phyloP scores from a whole-genome alignment of 805 yeast genomes.

The Barnettozyma wickerhamii region DNA sequence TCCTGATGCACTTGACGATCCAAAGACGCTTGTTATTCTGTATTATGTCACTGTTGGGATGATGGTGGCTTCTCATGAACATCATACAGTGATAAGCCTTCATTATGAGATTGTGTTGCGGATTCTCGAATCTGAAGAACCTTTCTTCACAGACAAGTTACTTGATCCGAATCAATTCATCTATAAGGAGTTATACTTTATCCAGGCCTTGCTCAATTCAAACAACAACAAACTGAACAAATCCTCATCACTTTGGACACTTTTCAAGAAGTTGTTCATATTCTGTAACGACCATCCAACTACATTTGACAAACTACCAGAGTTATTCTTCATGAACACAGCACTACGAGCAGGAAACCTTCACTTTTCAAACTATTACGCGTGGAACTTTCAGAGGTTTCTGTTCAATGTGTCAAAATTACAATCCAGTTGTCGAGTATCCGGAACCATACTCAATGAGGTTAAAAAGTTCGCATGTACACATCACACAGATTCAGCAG shows the following conservation, averaged over 20 bases:
- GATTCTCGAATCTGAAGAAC: constrained; percentile 4
- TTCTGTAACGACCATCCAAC: constrained; percentile 1
- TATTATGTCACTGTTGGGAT: constrained; percentile 31
- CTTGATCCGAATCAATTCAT: constrained; percentile 13
- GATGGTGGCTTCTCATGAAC: constrained; percentile 33
- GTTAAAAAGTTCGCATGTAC: constrained; percentile 24
- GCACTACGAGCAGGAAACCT: constrained; percentile 26
- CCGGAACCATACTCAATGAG: background rate
- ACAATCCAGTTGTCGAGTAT: background rate
- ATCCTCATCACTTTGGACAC: constrained; percentile 35
- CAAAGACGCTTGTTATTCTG: constrained; percentile 4
- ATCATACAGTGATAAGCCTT: constrained; percentile 28
- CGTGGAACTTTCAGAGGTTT: constrained; percentile 36
- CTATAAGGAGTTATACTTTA: constrained; percentile 15
- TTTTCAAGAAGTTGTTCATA: constrained; percentile 28
- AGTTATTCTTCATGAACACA: constrained; percentile 14
- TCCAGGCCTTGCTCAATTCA: constrained; percentile 28
- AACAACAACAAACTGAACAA: constrained; percentile 32
- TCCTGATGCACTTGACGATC: constrained; percentile 1
- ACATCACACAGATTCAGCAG: constrained; percentile 29
- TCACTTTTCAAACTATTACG: constrained; percentile 35
- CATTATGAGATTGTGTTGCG: constrained; percentile 26
- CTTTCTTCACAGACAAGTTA: background rate
- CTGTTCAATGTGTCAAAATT: constrained; percentile 22
- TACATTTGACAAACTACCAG: background rate